phyloP scores from a whole-genome alignment of 768 basidiomycete genomes.

The Suillus lakei region DNA sequence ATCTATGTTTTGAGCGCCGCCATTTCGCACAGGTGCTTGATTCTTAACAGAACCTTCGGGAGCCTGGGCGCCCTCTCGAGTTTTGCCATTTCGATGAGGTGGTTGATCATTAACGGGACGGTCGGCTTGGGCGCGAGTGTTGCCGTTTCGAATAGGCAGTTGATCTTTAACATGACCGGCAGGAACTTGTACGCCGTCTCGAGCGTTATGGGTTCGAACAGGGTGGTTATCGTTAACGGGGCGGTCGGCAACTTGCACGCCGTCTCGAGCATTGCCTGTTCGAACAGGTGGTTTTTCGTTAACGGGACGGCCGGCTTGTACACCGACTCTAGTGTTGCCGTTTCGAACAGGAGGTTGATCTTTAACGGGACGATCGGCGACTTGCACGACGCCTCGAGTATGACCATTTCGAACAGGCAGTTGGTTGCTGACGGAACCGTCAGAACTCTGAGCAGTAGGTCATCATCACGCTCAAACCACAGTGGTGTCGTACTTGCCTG shows the following conservation, averaged over 20 bases:
- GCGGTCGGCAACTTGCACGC: not conserved
- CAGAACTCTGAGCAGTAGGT: not conserved
- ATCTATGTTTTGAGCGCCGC: not conserved
- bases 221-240: not conserved
- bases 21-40: not conserved
- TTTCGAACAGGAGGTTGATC: not conserved
- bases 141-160: not conserved
- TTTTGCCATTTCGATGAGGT: not conserved
- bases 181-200: not conserved
- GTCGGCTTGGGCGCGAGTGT: not conserved
- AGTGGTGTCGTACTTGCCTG: not conserved
- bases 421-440: not conserved
- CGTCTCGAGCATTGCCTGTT: no score
- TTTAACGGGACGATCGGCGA: not conserved
- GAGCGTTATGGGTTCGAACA: not conserved
- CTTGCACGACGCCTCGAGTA: not conserved
- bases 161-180: not conserved
- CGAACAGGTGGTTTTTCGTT: not conserved
- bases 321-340: no score
- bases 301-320: not conserved
- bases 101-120: not conserved
- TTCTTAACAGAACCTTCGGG: not conserved
- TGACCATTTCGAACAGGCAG: not conserved
- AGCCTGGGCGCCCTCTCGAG: not conserved
- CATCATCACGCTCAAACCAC: not conserved